phyloP scores from a whole-genome alignment of 352 stramenopile genomes.

The Saprolegnia diclina region DNA sequence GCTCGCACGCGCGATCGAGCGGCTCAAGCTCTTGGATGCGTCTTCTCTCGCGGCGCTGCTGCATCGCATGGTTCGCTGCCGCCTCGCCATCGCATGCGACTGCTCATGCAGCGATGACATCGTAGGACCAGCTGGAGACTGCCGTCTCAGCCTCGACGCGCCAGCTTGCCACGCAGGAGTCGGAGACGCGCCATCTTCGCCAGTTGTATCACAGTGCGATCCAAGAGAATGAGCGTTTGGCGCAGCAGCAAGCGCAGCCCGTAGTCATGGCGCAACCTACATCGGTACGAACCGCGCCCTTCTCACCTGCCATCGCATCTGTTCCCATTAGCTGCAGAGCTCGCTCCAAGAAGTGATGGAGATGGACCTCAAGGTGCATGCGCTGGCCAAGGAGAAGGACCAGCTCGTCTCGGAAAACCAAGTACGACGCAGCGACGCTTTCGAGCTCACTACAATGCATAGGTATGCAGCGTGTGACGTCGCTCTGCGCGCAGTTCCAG shows the following conservation, averaged over 20 bases:
- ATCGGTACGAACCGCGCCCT: too few relatives aligned
- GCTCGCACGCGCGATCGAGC: too few relatives aligned
- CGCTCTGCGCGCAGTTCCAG: constrained; percentile 59
- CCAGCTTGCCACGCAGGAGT: not conserved
- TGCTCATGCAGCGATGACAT: not conserved
- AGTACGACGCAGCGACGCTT: not conserved
- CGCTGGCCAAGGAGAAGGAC: constrained; percentile 16
- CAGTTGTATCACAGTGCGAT: constrained; percentile 8
- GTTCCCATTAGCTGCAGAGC: not conserved
- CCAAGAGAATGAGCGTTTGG: constrained; percentile 20
- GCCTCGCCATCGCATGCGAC: too few relatives aligned
- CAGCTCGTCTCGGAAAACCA: constrained; percentile 9
- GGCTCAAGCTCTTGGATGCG: too few relatives aligned
- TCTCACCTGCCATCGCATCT: not conserved
- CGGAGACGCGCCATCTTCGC: constrained; percentile 7
- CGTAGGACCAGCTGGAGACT: constrained; percentile 6
- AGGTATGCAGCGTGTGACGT: constrained; percentile 34
- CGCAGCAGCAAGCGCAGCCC: not conserved
- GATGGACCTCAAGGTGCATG: constrained; percentile 23
- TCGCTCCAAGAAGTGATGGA: constrained; percentile 25
- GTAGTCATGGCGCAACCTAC: not conserved
- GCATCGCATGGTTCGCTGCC: too few relatives aligned
- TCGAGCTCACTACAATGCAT: not conserved
- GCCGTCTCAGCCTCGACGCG: not conserved
- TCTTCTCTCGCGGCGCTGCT: too few relatives aligned